Percentiles rank a stretch among this genome's conserved stretches.
phyloP scores from a whole-genome alignment of 257 asterid genomes.

The Gentiana macrophylla region DNA sequence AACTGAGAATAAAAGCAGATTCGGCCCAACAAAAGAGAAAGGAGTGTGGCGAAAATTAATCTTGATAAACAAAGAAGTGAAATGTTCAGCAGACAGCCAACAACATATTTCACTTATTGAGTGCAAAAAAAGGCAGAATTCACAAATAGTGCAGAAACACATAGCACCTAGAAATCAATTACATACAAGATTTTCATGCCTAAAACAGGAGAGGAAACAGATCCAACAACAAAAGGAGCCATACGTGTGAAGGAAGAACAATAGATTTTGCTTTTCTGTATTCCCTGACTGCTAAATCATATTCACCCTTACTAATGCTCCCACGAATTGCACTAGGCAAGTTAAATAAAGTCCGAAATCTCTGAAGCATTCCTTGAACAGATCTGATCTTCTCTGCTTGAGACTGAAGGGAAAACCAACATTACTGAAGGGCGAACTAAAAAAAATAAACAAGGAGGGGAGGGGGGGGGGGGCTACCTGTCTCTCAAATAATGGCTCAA shows the following conservation, averaged over 20 bases:
- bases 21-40: no score
- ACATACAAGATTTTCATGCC: background rate
- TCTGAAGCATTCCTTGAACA: conserved; percentile 98
- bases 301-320: conserved; percentile 90
- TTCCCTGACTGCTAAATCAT: conserved; percentile 97
- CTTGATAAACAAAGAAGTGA: no score
- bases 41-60: no score
- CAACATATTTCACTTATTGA: no score
- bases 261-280: conserved; percentile 97
- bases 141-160: no score
- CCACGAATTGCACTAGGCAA: conserved; percentile 96
- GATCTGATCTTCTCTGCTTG: conserved; percentile 98
- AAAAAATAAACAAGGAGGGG: background rate
- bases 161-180: no score
- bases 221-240: conserved; percentile 1
- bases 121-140: no score
- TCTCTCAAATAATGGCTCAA: conserved; percentile 93
- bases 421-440: conserved; percentile 12
- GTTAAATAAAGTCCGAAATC: conserved; percentile 93
- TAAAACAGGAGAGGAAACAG: background rate
- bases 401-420: conserved; percentile 36
- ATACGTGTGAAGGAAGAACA: conserved; percentile 97
- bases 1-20: no score
- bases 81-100: no score
- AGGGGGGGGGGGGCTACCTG: conserved; percentile 55